Conservation (phyloP, 2,329 filamentous ascomycete genomes). For the Hypoxylon sp. region DNA sequence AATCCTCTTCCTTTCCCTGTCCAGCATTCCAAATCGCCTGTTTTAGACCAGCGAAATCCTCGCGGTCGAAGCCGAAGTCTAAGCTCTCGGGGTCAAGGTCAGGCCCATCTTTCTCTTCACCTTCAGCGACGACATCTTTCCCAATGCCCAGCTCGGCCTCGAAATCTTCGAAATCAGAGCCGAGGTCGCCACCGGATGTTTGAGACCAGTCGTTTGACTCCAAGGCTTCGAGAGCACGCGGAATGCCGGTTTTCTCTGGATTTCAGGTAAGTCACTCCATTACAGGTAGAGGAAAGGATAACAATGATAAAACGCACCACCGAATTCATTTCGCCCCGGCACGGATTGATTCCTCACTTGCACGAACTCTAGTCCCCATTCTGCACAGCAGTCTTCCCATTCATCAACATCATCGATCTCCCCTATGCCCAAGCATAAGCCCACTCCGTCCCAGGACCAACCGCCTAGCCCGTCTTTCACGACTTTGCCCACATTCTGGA, state of each 20-base stretch:
- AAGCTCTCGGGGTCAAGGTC: slow-evolving; percentile 63
- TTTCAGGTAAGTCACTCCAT: slow-evolving; percentile 7
- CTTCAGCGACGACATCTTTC: slow-evolving; percentile 45
- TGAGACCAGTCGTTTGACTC: slow-evolving; percentile 76
- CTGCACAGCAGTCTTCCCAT: slow-evolving; percentile 73
- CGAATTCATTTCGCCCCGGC: slow-evolving; percentile 69
- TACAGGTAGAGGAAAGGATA: not conserved
- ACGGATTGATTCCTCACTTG: slow-evolving; percentile 61
- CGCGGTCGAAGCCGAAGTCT: slow-evolving; percentile 66
- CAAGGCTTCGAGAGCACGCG: slow-evolving; percentile 72
- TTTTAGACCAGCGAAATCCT: slow-evolving; percentile 67
- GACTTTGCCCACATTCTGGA: slow-evolving; percentile 69
- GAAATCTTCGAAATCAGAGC: slow-evolving; percentile 55
- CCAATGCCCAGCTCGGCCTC: slow-evolving; percentile 51
- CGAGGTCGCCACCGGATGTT: slow-evolving; percentile 51
- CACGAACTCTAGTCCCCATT: slow-evolving; percentile 74
- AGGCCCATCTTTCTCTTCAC: slow-evolving; percentile 48
- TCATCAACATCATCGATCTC: slow-evolving; percentile 64
- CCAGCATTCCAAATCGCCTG: slow-evolving; percentile 66
- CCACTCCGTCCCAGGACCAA: slow-evolving; percentile 75
- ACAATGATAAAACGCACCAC: slow-evolving; percentile 61
- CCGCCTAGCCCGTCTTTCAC: slow-evolving; percentile 71
- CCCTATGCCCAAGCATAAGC: slow-evolving; percentile 71
- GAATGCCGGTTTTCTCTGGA: slow-evolving; percentile 71
- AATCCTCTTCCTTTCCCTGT: slow-evolving; percentile 46